Base-by-base conservation (phyloP, 108 stramenopile species). In the Conticribra weissflogii region DNA sequence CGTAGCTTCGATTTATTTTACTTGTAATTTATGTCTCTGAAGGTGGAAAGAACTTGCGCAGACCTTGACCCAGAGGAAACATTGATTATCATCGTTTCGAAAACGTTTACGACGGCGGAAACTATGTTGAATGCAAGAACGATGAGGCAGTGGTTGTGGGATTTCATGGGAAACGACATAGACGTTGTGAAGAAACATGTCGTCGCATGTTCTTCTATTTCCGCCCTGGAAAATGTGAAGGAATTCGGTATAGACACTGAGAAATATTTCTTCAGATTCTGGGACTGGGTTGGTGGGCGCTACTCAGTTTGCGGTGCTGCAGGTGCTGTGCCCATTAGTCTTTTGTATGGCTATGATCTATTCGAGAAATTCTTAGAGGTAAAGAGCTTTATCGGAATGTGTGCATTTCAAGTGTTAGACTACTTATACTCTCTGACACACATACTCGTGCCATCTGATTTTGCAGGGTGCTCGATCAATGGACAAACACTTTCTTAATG, bases 51-150 rank as follows among this genome's bases (percentile, higher is more conserved):
- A 2, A 96, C 98, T 2, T 91, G 94, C 49, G 86, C 90, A 12
- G 97, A 98, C 70, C 59, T 97, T n/a, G 92, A 96, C 68, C 90
- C 95, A 0, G 93, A 96, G 76, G 93, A 96, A 71, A 96, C 95
- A 2, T 58, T 98, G 9, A 90, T 98, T 56, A 86, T 99, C 29
- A 89, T 99, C 50, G 99, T 99, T 5, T 94, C 92, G 68, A 99
- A 99, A 78, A 98, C 97, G 17, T 99, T 98, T 77, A 98, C 98
- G 45, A 99, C 99, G 7, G 97, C 98, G 0, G 99, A 99, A 83
- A 99, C 99, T 45, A 98, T 99, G 98, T 84, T 98, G 63, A 99
- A 99, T 72, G 99, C 99, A 0, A 77, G 95, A 22, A 97, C 97
- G 16, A 89, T 98, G 87, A 85, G 96, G 25, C 87, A 96, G 68